A percentile compares a stretch with the other conserved stretches of the same genome.
These are phyloP conservation scores for Penicillium goetzii DNA, from an alignment of 495 filamentous ascomycete genomes.

Conservation along the genomic window DNA sequence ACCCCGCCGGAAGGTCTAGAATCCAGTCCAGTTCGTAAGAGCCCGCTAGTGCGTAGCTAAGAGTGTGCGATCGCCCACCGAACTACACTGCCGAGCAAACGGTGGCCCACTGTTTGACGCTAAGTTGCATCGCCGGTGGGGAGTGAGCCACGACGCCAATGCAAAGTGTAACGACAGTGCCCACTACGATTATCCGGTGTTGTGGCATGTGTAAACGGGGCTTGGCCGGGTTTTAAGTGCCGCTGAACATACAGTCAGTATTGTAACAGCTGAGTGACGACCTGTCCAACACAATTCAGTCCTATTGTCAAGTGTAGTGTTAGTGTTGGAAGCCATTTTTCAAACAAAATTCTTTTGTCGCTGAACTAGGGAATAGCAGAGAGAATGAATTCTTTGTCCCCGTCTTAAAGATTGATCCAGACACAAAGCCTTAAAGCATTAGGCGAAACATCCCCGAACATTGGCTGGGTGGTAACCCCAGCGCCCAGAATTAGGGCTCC, in stretches of 20 bases:
- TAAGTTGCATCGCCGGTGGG: slow-evolving; percentile 39
- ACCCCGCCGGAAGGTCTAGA: slow-evolving; percentile 4
- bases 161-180: slow-evolving; percentile 4
- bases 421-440: not conserved
- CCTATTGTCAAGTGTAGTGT: not conserved
- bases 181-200: not conserved
- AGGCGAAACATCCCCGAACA: not conserved
- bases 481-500: slow-evolving; percentile 36
- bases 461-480: slow-evolving; percentile 18
- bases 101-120: slow-evolving; percentile 13
- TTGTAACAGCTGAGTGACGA: not conserved
- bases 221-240: slow-evolving; percentile 5
- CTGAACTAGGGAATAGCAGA: not conserved
- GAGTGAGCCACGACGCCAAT: slow-evolving; percentile 4
- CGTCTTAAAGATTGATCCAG: not conserved
- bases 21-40: slow-evolving; percentile 12
- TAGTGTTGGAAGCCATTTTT: not conserved
- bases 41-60: slow-evolving; percentile 11
- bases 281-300: not conserved
- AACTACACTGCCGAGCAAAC: slow-evolving; percentile 13
- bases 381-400: not conserved
- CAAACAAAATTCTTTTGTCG: not conserved
- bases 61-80: slow-evolving; percentile 13
- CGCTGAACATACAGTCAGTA: not conserved
- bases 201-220: slow-evolving; percentile 3